A percentile compares a stretch with the other conserved stretches of the same genome.
phyloP scores from a whole-genome alignment of 1,284 basidiomycete genomes.

The Takashimella koratensis region DNA sequence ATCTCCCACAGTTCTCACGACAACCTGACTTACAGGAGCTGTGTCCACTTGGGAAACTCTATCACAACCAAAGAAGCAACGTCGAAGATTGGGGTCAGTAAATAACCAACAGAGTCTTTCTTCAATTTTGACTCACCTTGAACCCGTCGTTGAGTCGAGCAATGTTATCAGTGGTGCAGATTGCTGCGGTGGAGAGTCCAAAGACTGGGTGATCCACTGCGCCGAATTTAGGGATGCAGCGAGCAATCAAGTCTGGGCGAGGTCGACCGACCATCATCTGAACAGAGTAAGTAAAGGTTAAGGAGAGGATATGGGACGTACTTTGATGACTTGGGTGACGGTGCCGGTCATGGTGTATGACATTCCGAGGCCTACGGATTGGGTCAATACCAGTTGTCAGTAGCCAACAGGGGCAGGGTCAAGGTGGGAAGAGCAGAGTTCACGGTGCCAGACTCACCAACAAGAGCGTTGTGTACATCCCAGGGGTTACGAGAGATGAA shows the following conservation, averaged over 20 bases:
- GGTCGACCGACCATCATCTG: constrained; percentile 71
- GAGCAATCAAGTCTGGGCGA: constrained; percentile 74
- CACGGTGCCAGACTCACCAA: constrained; percentile 53
- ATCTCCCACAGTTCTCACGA: too few species aligned
- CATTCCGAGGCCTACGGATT: constrained; percentile 60
- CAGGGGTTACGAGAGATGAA: constrained; percentile 72
- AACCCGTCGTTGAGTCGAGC: constrained; percentile 74
- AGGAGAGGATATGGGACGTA: constrained; percentile 31
- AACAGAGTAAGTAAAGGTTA: background rate
- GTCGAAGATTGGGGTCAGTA: too few species aligned
- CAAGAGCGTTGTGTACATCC: constrained; percentile 78
- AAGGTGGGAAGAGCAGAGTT: constrained; percentile 7
- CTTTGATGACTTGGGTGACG: constrained; percentile 80
- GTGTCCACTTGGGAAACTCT: constrained; percentile 89
- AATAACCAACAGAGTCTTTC: too few species aligned
- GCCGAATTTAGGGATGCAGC: constrained; percentile 71
- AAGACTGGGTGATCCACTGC: constrained; percentile 63
- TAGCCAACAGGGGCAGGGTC: too few species aligned
- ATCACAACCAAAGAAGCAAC: too few species aligned
- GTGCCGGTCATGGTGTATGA: constrained; percentile 70
- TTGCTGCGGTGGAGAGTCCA: constrained; percentile 67
- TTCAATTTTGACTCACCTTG: constrained; percentile 54
- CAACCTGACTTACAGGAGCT: constrained; percentile 36
- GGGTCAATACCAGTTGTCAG: too few species aligned
- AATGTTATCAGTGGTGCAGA: constrained; percentile 71